phyloP scores from a whole-genome alignment of 2,329 filamentous ascomycete species.

The Phialocephala subalpina region DNA sequence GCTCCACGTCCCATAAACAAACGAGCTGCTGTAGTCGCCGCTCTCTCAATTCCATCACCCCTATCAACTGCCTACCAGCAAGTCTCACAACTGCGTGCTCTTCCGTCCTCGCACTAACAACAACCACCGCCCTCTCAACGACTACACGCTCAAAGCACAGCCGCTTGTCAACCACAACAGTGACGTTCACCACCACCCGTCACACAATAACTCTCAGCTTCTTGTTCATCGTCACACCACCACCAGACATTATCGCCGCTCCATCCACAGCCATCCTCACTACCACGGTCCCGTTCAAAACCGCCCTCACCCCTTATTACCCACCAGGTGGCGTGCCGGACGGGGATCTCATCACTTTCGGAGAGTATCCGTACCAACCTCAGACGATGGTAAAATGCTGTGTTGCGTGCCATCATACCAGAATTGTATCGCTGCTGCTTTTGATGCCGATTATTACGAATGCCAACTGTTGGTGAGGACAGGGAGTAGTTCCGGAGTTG shows the following conservation, averaged over 20 bases:
- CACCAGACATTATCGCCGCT: background rate
- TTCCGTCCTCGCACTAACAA: conserved; percentile 2
- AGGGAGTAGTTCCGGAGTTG: background rate
- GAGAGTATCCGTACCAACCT: conserved; percentile 5
- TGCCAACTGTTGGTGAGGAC: background rate
- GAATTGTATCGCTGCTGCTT: conserved; percentile 9
- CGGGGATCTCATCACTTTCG: background rate
- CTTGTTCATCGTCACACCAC: background rate
- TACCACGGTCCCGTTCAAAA: conserved; percentile 3
- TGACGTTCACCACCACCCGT: conserved; percentile 10
- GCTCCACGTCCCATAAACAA: conserved; percentile 2
- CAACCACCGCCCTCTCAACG: conserved; percentile 4
- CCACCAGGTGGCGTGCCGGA: background rate
- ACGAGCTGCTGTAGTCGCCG: background rate
- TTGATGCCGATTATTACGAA: background rate
- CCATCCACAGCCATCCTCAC: conserved; percentile 5
- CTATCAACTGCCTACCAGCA: conserved; percentile 8
- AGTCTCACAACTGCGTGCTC: conserved; percentile 6
- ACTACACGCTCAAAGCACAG: conserved; percentile 1
- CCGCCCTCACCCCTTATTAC: background rate
- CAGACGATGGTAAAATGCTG: conserved; percentile 5
- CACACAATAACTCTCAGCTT: conserved; percentile 1
- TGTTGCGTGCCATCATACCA: conserved; percentile 6
- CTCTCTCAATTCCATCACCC: background rate
- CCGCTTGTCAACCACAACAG: conserved; percentile 6